A percentile compares a stretch with the other conserved stretches of the same genome.
phyloP scores from a whole-genome alignment of 345 rosid species.

The Aquilaria sinensis region DNA sequence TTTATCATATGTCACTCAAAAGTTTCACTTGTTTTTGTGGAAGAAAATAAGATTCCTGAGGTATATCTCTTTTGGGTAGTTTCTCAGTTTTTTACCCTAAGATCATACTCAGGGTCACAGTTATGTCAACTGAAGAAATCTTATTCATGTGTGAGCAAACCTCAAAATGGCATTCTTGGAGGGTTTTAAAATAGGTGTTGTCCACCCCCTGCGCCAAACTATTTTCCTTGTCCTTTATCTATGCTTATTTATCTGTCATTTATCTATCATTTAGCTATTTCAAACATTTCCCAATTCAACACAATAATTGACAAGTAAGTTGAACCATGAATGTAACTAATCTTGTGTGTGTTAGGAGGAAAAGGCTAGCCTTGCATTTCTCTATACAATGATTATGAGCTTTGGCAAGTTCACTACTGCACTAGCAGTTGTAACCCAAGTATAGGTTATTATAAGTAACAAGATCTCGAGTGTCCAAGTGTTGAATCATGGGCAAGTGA shows the following conservation, averaged over 20 bases:
- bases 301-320: constrained; percentile 69
- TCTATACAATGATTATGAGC: constrained; percentile 77
- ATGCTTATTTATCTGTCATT: not conserved
- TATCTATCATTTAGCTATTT: constrained; percentile 45
- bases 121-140: too few relatives aligned
- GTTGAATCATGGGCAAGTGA: too few relatives aligned
- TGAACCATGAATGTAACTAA: constrained; percentile 1
- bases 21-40: constrained; percentile 79
- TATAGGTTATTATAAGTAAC: too few relatives aligned
- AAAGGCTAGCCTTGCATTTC: constrained; percentile 9
- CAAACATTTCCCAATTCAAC: constrained; percentile 71
- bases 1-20: constrained; percentile 85
- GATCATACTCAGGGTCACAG: not conserved
- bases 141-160: not conserved
- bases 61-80: constrained; percentile 26
- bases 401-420: constrained; percentile 67
- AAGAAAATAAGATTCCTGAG: constrained; percentile 87
- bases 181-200: too few relatives aligned
- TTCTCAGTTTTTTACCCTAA: not conserved
- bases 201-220: not conserved
- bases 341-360: constrained; percentile 6
- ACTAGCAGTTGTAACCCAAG: too few relatives aligned
- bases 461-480: too few relatives aligned
- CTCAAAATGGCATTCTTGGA: too few relatives aligned
- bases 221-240: constrained; percentile 10